Percentiles rank a stretch among this genome's conserved stretches.
Conservation (phyloP, 495 filamentous ascomycete species). For the Polyplosphaeria fusca region DNA sequence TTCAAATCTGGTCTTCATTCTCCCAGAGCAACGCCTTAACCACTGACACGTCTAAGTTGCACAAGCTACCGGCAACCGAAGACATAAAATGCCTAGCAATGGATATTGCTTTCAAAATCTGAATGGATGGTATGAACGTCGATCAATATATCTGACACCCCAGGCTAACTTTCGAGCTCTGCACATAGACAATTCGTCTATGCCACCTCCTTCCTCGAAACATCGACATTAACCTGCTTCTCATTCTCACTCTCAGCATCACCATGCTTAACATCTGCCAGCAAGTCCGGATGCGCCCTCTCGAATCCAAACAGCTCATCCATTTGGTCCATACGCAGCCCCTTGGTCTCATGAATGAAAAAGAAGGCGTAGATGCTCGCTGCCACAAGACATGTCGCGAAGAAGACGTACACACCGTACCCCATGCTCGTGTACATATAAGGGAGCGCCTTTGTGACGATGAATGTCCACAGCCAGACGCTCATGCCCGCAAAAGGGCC, state of each 20-base stretch:
- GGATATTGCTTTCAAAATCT: too few relatives aligned
- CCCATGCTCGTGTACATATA: slow-evolving; percentile 36
- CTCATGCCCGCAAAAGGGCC: slow-evolving; percentile 34
- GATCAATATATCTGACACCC: too few relatives aligned
- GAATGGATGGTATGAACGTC: too few relatives aligned
- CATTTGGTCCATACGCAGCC: slow-evolving; percentile 41
- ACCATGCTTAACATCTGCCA: not conserved
- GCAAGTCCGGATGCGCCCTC: not conserved
- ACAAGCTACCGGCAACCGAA: too few relatives aligned
- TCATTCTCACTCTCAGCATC: not conserved
- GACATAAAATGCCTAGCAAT: too few relatives aligned
- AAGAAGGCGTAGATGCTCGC: slow-evolving; percentile 41
- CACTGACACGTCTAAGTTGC: too few relatives aligned
- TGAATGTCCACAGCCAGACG: slow-evolving; percentile 36
- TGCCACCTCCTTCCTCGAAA: slow-evolving; percentile 12
- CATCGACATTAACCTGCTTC: slow-evolving; percentile 3
- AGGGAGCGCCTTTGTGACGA: slow-evolving; percentile 37
- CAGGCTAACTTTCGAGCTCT: too few relatives aligned
- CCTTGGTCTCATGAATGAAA: slow-evolving; percentile 43
- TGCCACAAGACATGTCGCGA: slow-evolving; percentile 34
- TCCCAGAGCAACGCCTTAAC: too few relatives aligned
- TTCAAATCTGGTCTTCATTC: too few relatives aligned
- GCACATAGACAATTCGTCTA: slow-evolving; percentile 2
- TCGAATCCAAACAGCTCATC: slow-evolving; percentile 36
- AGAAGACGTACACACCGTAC: slow-evolving; percentile 41